Evolutionary conservation across 495 filamentous ascomycete species (phyloP).

Genomic region (Achaetomiella virescens): DNA sequence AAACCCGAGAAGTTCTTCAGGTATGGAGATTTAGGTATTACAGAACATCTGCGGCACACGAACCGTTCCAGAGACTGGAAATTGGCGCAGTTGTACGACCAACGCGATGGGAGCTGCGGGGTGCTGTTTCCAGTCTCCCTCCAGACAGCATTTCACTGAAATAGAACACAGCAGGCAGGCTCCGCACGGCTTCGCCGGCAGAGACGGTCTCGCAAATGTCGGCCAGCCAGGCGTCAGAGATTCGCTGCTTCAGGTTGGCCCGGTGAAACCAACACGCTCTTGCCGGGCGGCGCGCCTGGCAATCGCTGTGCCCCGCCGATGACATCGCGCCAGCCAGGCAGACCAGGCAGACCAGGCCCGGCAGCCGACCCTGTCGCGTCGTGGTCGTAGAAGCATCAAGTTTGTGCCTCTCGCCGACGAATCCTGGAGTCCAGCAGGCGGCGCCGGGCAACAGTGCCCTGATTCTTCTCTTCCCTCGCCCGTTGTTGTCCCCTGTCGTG

Average conservation of each 20-base stretch:
- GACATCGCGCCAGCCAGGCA: background rate
- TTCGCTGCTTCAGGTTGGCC: slow-evolving; percentile 1
- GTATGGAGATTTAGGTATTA: no score
- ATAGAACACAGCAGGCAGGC: no score
- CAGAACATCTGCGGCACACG: no score
- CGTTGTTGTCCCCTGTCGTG: background rate
- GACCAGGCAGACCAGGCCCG: background rate
- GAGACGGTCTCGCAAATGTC: background rate
- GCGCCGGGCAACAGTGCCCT: slow-evolving; percentile 9
- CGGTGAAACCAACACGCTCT: slow-evolving; percentile 11
- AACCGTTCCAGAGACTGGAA: no score
- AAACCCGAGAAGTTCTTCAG: no score
- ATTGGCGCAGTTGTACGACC: no score
- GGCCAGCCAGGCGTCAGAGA: background rate
- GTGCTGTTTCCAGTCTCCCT: no score
- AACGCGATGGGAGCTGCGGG: no score
- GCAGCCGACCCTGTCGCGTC: slow-evolving; percentile 9
- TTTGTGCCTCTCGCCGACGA: background rate
- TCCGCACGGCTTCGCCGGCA: background rate
- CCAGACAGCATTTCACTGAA: no score
- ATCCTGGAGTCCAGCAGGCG: slow-evolving; percentile 1
- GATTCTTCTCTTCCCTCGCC: background rate
- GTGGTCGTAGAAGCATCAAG: background rate
- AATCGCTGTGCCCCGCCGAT: slow-evolving; percentile 1
- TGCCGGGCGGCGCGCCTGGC: background rate